Conservation (phyloP, 208 protist species). For the Leishmania mexicana region DNA sequence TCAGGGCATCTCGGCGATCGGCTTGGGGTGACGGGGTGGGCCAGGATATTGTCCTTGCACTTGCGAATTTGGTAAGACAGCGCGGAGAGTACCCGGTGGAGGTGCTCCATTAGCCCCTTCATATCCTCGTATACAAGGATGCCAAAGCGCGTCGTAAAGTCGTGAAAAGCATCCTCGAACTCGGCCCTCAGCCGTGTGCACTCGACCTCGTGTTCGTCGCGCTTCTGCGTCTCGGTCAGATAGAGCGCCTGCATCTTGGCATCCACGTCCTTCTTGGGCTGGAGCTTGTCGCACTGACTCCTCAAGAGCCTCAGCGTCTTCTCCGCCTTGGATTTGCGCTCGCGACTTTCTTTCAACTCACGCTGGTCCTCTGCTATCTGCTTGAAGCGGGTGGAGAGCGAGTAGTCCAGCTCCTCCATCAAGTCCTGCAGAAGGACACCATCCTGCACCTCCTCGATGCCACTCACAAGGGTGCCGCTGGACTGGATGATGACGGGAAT, state of each 20-base stretch:
- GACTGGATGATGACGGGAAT: slow-evolving; percentile 16
- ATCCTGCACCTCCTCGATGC: slow-evolving; percentile 28
- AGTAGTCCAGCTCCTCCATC: slow-evolving; percentile 36
- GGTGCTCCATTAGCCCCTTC: slow-evolving; percentile 4
- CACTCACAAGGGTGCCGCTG: slow-evolving; percentile 20
- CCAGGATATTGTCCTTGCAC: slow-evolving; percentile 24
- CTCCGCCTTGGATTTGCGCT: slow-evolving; percentile 28
- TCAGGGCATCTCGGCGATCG: neutral
- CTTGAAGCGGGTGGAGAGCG: slow-evolving; percentile 25
- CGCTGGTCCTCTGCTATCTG: slow-evolving; percentile 11
- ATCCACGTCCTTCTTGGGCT: slow-evolving; percentile 17
- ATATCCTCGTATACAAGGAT: slow-evolving; percentile 27
- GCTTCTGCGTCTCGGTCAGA: slow-evolving; percentile 12
- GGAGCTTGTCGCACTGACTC: slow-evolving; percentile 27
- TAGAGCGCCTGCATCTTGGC: slow-evolving; percentile 15
- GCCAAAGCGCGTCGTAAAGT: slow-evolving; percentile 20
- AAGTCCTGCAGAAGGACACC: slow-evolving; percentile 28
- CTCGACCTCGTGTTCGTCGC: slow-evolving; percentile 26
- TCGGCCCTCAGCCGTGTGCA: slow-evolving; percentile 28
- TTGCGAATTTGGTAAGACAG: slow-evolving; percentile 45
- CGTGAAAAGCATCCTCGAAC: slow-evolving; percentile 29
- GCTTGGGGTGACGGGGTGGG: neutral
- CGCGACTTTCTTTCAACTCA: slow-evolving; percentile 19
- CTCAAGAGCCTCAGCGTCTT: slow-evolving; percentile 6
- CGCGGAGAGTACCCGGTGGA: slow-evolving; percentile 28